Conservation (phyloP, 2,329 filamentous ascomycete genomes). For the Nothophoma quercina region DNA sequence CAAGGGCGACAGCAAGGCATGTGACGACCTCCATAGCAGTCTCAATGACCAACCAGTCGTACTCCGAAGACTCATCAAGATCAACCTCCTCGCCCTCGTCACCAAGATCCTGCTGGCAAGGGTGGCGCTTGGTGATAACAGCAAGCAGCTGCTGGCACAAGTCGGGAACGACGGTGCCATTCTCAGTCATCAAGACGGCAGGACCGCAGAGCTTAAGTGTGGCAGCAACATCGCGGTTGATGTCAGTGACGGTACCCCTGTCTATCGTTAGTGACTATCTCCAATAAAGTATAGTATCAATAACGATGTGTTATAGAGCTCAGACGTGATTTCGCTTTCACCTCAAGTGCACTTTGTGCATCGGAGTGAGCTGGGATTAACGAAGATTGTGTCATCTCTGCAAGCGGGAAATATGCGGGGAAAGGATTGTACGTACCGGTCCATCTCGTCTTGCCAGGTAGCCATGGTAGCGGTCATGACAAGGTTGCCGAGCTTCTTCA, state of each 20-base stretch:
- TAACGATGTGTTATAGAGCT: constrained; percentile 49
- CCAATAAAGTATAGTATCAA: constrained; percentile 16
- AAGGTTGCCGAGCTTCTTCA: constrained; percentile 85
- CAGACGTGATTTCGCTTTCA: constrained; percentile 76
- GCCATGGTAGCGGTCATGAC: constrained; percentile 84
- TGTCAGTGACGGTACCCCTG: constrained; percentile 88
- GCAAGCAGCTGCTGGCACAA: constrained; percentile 77
- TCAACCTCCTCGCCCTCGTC: constrained; percentile 76
- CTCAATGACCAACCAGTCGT: constrained; percentile 96
- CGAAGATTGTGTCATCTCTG: constrained; percentile 81
- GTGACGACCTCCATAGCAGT: constrained; percentile 91
- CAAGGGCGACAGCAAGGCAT: constrained; percentile 82
- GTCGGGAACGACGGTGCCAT: constrained; percentile 71
- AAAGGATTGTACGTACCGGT: constrained; percentile 74
- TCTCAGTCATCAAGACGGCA: constrained; percentile 76
- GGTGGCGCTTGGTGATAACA: constrained; percentile 88
- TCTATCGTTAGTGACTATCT: constrained; percentile 27
- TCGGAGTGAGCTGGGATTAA: constrained; percentile 99
- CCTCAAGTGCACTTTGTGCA: constrained; percentile 83
- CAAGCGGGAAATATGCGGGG: constrained; percentile 19
- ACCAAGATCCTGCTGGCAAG: constrained; percentile 89
- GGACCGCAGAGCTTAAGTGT: constrained; percentile 92
- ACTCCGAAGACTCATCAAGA: constrained; percentile 82
- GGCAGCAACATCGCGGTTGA: constrained; percentile 91
- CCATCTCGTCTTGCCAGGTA: constrained; percentile 88